Base-by-base conservation (phyloP, 495 filamentous ascomycete species). In the Cercophora sp. region DNA sequence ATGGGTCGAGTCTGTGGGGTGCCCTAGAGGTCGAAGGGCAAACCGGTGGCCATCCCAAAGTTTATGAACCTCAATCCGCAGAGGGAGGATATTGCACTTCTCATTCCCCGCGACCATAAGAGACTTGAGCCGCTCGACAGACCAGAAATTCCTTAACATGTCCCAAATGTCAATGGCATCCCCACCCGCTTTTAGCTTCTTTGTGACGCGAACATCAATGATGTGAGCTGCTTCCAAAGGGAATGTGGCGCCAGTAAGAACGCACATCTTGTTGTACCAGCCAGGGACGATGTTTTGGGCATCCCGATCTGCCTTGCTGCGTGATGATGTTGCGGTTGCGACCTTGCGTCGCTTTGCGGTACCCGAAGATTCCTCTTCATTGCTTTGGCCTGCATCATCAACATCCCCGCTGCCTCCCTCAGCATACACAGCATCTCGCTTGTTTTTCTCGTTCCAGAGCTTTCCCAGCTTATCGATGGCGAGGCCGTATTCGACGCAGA, bases 191-290 rank as follows among this genome's bases (percentile, higher is more conserved):
- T 11, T 23, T 4, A 49, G 29, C 16, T 49, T 49, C 29, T 36
- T 49, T 36, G 32, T 49, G 46, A 49, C 46, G 10, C 19, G 29
- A 19, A 49, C 29, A 24, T 49, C 32, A 11, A 49, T 37, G 31
- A 49, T 49, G 20, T 37, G 32, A 37, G 46, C 31, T 49, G 2
- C 46, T 49, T 49, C 46, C 16, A 49, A 2, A 37, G 16, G 18
- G 29, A 49, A 37, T 23, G 29, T 36, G 29, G 9, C 29, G 46
- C 46, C 46, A 37, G 46, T 49, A 13, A 49, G 46, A 19, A n/a
- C 11, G 16, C 46, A 49, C 45, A 48, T 48, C 26, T 48, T 48
- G 29, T 48, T 48, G 29, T 48, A 48, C 45, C 45, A 48, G 45
- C 45, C 15, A 20, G n/a, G 25, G 45, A 48, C 29, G 45, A 36